phyloP scores from a whole-genome alignment of 2,329 filamentous ascomycete genomes.

The Claviceps purpurea region DNA sequence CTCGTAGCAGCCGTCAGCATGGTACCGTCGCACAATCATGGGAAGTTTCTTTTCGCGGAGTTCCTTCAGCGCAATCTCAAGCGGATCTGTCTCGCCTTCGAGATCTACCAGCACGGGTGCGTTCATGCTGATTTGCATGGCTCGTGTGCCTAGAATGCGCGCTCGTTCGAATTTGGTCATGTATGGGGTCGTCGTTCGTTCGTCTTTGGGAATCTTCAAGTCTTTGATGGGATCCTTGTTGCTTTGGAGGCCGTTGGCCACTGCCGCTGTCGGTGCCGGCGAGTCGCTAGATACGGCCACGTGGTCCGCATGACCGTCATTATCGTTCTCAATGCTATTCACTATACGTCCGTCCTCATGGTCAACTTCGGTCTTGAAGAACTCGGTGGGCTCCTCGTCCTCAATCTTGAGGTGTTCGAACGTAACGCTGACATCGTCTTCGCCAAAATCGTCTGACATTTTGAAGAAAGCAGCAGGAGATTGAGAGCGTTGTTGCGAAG shows the following conservation, averaged over 20 bases:
- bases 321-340: slow-evolving; percentile 30
- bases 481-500: not conserved
- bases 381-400: slow-evolving; percentile 50
- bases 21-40: slow-evolving; percentile 82
- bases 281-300: slow-evolving; percentile 51
- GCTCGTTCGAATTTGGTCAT: slow-evolving; percentile 99
- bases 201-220: slow-evolving; percentile 82
- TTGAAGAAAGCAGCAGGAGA: slow-evolving; percentile 7
- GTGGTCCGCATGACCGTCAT: slow-evolving; percentile 37
- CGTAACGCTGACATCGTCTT: slow-evolving; percentile 47
- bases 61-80: slow-evolving; percentile 97
- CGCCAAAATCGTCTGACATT: slow-evolving; percentile 61
- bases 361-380: slow-evolving; percentile 42
- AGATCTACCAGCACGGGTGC: slow-evolving; percentile 92
- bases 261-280: slow-evolving; percentile 26
- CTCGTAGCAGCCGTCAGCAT: slow-evolving; percentile 97
- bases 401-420: slow-evolving; percentile 28
- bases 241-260: slow-evolving; percentile 39
- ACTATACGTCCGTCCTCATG: slow-evolving; percentile 31
- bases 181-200: slow-evolving; percentile 88
- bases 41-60: slow-evolving; percentile 97
- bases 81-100: slow-evolving; percentile 92
- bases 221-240: slow-evolving; percentile 48
- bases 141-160: slow-evolving; percentile 82
- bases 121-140: slow-evolving; percentile 97